These are phyloP conservation scores for Tolypocladium sp. DNA, from an alignment of 2,329 filamentous ascomycete genomes.

Conservation along the genomic window DNA sequence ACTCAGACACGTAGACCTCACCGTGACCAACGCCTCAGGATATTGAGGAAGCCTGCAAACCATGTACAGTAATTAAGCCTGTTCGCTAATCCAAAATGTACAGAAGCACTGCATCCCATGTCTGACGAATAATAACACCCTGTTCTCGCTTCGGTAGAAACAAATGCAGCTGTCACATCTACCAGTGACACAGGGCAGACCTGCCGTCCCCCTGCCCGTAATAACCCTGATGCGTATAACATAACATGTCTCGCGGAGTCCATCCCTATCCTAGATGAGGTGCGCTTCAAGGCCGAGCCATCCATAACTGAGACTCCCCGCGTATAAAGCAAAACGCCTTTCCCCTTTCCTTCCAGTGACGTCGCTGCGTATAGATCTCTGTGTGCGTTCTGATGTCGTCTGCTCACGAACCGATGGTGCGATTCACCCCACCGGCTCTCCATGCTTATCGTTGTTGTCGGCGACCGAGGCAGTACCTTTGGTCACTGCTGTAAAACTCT, in stretches of 20 bases:
- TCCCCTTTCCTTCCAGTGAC: conserved; percentile 3
- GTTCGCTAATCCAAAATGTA: conserved; percentile 10
- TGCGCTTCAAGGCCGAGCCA: conserved; percentile 2
- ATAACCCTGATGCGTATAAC: conserved; percentile 6
- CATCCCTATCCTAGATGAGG: conserved; percentile 6
- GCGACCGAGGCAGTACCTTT: not conserved
- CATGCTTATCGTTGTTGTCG: not conserved
- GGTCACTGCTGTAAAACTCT: not conserved
- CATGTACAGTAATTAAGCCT: conserved; percentile 5
- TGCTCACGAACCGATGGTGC: not conserved
- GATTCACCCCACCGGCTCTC: not conserved
- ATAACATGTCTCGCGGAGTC: conserved; percentile 5
- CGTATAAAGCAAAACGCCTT: conserved; percentile 8
- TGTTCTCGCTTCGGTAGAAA: conserved; percentile 7
- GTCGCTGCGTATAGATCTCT: conserved; percentile 7
- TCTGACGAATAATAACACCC: conserved; percentile 3
- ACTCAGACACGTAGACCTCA: no score
- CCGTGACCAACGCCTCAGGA: not conserved
- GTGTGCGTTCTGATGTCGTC: not conserved
- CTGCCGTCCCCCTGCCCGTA: conserved; percentile 1
- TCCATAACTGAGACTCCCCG: conserved; percentile 2
- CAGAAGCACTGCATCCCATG: conserved; percentile 3
- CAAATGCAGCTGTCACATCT: conserved; percentile 9
- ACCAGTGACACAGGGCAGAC: conserved; percentile 5
- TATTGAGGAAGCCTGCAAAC: not conserved